A percentile compares a stretch with the other conserved stretches of the same genome.
phyloP scores from a whole-genome alignment of 2,329 filamentous ascomycete species.

The Zymoseptoria crescenta region DNA sequence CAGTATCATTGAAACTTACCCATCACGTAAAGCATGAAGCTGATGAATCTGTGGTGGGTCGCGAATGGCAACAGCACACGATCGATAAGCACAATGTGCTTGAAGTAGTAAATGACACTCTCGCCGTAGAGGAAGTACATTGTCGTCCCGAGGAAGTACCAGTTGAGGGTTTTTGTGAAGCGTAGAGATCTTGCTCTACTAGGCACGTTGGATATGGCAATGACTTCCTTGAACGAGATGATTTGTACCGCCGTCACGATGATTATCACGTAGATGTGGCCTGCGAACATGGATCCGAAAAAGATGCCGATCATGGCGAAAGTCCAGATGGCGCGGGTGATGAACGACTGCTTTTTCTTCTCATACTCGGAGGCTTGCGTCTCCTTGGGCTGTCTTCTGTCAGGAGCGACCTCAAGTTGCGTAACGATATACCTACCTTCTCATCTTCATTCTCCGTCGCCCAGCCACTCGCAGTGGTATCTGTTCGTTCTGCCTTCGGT shows the following conservation, averaged over 20 bases:
- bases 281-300: conserved; percentile 86
- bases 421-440: conserved; percentile 11
- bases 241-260: conserved; percentile 92
- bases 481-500: conserved; percentile 17
- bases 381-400: conserved; percentile 10
- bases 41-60: conserved; percentile 97
- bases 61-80: conserved; percentile 86
- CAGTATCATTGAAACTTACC: conserved; percentile 50
- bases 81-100: conserved; percentile 94
- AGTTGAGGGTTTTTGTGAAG: conserved; percentile 94
- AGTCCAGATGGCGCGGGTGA: conserved; percentile 94
- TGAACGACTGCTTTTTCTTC: conserved; percentile 98
- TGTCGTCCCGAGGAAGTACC: conserved; percentile 97
- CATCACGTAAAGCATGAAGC: conserved; percentile 95
- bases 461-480: conserved; percentile 27
- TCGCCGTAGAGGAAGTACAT: conserved; percentile 99
- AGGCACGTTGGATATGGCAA: conserved; percentile 91
- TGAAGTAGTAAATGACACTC: conserved; percentile 99
- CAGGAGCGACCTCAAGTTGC: not conserved
- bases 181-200: conserved; percentile 82
- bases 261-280: conserved; percentile 93
- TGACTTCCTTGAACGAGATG: conserved; percentile 97
- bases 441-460: conserved; percentile 30
- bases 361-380: conserved; percentile 62
- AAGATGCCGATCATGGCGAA: conserved; percentile 94